phyloP scores from a whole-genome alignment of 106 monocot species.

The Dioscorea alata region DNA sequence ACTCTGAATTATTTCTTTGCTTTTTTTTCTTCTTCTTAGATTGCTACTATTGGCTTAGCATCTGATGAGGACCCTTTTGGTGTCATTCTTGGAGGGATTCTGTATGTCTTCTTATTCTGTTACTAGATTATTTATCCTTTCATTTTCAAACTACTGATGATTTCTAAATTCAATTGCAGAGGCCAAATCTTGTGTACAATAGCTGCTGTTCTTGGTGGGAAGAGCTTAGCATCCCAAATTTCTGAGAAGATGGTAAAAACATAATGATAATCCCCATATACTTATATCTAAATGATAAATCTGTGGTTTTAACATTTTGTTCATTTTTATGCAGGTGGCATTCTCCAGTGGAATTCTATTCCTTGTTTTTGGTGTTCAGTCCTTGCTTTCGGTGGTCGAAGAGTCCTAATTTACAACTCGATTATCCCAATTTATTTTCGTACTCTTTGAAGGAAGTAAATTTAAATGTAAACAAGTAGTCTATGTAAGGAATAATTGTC shows the following conservation, averaged over 20 bases:
- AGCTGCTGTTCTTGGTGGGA: slow-evolving; percentile 92
- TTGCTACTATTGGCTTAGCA: slow-evolving; percentile 94
- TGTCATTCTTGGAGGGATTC: slow-evolving; percentile 87
- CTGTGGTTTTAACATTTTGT: too few species aligned
- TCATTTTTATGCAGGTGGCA: slow-evolving; percentile 39
- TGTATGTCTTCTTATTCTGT: slow-evolving; percentile 36
- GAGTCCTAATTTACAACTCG: slow-evolving; percentile 6
- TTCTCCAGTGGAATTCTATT: slow-evolving; percentile 90
- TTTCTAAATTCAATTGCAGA: slow-evolving; percentile 22
- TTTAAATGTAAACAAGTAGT: too few species aligned
- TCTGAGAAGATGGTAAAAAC: slow-evolving; percentile 84
- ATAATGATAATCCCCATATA: too few species aligned
- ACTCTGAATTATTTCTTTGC: not conserved
- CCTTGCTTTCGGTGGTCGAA: slow-evolving; percentile 36
- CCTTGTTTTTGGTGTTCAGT: slow-evolving; percentile 70
- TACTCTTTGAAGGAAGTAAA: too few species aligned
- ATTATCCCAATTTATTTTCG: too few species aligned
- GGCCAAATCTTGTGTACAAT: slow-evolving; percentile 87
- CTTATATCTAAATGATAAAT: not conserved
- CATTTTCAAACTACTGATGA: not conserved
- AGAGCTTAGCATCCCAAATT: slow-evolving; percentile 94
- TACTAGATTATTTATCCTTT: too few species aligned
- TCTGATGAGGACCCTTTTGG: slow-evolving; percentile 81
- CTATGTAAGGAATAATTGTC: too few species aligned
- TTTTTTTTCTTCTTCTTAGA: slow-evolving; percentile 34